Evolutionary conservation across 2,329 filamentous ascomycete genomes (phyloP).

Genomic region (Dothistroma pini): DNA sequence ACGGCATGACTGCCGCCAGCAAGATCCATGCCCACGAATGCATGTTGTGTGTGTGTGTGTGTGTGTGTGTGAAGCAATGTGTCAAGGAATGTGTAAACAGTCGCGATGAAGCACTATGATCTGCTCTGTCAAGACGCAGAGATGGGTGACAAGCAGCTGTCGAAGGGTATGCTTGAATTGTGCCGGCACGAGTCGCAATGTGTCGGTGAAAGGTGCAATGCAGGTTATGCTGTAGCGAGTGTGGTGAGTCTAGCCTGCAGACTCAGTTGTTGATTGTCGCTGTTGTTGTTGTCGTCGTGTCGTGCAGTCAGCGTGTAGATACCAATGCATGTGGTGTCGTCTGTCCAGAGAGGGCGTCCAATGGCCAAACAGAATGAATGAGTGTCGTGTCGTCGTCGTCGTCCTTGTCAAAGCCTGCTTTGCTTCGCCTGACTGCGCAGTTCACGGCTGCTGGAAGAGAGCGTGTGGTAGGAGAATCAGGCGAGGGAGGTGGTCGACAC

Average conservation of each 20-base stretch:
- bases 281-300: not conserved
- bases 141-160: not conserved
- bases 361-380: not conserved
- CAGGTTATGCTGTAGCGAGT: not conserved
- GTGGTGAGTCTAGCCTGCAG: conserved; percentile 3
- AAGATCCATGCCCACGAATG: conserved; percentile 17
- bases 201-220: not conserved
- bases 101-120: not conserved
- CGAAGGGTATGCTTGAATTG: not conserved
- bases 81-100: not conserved
- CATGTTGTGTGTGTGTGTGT: conserved; percentile 8
- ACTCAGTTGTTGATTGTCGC: not conserved
- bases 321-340: not conserved
- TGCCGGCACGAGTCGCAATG: not conserved
- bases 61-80: not conserved
- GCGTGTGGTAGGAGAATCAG: not conserved
- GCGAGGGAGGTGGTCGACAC: not conserved
- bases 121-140: not conserved
- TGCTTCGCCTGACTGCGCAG: not conserved
- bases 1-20: conserved; percentile 14
- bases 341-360: not conserved
- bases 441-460: not conserved
- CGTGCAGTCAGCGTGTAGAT: not conserved
- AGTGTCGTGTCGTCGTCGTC: not conserved
- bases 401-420: not conserved